Conservation (phyloP, 495 filamentous ascomycete genomes). For the Penicillium soppii region DNA sequence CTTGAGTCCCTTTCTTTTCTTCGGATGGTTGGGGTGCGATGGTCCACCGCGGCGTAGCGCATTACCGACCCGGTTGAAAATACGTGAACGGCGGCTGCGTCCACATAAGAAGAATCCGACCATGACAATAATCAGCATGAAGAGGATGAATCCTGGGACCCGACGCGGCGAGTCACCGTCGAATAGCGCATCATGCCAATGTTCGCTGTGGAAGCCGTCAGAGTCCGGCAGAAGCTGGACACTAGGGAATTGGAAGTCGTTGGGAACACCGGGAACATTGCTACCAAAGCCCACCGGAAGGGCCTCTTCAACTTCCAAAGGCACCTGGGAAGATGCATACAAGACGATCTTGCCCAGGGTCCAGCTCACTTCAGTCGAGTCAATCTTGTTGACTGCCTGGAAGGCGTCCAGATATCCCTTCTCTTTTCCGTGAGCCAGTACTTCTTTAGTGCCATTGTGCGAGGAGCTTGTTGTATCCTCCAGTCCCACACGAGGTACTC, state of each 20-base stretch:
- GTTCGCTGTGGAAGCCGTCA: conserved; percentile 53
- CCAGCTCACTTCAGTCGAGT: conserved; percentile 95
- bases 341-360: conserved; percentile 97
- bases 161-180: conserved; percentile 59
- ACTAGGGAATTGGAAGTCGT: conserved; percentile 86
- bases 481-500: conserved; percentile 83
- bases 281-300: conserved; percentile 89
- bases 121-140: conserved; percentile 69
- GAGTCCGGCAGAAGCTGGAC: conserved; percentile 46
- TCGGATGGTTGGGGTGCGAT: conserved; percentile 51
- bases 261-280: conserved; percentile 66
- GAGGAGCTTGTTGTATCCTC: conserved; percentile 53
- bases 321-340: conserved; percentile 87
- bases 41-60: conserved; percentile 50
- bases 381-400: conserved; percentile 90
- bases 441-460: conserved; percentile 74
- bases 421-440: conserved; percentile 65
- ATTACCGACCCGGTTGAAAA: conserved; percentile 58
- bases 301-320: conserved; percentile 54
- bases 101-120: conserved; percentile 65
- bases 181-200: conserved; percentile 75
- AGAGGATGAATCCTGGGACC: conserved; percentile 71
- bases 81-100: conserved; percentile 66
- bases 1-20: conserved; percentile 51
- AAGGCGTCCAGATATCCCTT: conserved; percentile 88